Percentiles rank a stretch among this genome's conserved stretches.
These are phyloP conservation scores for Acanthamoeba lenticulata DNA, from an alignment of 208 protist species.

Conservation along the genomic window DNA sequence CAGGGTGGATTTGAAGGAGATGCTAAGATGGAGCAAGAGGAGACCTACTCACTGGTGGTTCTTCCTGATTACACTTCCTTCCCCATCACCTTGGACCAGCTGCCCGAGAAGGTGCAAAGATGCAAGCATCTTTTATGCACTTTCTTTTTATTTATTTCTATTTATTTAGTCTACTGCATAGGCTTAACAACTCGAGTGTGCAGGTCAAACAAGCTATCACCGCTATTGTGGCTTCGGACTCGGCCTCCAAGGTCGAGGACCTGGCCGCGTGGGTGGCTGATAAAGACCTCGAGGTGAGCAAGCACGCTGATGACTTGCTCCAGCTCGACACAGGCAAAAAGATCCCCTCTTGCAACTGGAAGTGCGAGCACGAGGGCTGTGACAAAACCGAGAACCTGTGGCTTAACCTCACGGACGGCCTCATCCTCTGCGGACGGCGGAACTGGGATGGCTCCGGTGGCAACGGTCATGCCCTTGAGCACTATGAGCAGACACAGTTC, in stretches of 20 bases:
- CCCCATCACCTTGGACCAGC: not conserved
- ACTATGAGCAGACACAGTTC: slow-evolving; percentile 90
- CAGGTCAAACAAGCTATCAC: slow-evolving; percentile 24
- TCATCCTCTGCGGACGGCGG: slow-evolving; percentile 52
- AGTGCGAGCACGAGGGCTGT: slow-evolving; percentile 51
- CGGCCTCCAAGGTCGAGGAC: slow-evolving; percentile 60
- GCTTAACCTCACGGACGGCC: slow-evolving; percentile 61
- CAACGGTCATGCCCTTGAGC: slow-evolving; percentile 93
- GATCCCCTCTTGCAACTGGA: slow-evolving; percentile 30
- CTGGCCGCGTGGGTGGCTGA: slow-evolving; percentile 1
- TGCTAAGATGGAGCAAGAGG: not conserved
- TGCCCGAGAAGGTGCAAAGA: slow-evolving; percentile 63
- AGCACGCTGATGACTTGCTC: slow-evolving; percentile 39
- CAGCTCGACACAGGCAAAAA: slow-evolving; percentile 31
- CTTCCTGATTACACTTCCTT: slow-evolving; percentile 30
- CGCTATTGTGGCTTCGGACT: slow-evolving; percentile 15
- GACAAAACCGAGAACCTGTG: slow-evolving; percentile 60
- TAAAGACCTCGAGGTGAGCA: slow-evolving; percentile 47
- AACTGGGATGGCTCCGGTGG: slow-evolving; percentile 94
- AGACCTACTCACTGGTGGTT: slow-evolving; percentile 47
- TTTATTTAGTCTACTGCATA: not conserved
- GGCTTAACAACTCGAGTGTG: too few relatives aligned
- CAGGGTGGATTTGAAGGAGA: slow-evolving; percentile 33
- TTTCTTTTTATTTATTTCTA: not conserved
- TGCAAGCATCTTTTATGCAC: not conserved